Evolutionary conservation across 2,329 filamentous ascomycete genomes (phyloP), one percentile per base, ranked within the genome.

Genomic region (Microcyclosporella mali): DNA sequence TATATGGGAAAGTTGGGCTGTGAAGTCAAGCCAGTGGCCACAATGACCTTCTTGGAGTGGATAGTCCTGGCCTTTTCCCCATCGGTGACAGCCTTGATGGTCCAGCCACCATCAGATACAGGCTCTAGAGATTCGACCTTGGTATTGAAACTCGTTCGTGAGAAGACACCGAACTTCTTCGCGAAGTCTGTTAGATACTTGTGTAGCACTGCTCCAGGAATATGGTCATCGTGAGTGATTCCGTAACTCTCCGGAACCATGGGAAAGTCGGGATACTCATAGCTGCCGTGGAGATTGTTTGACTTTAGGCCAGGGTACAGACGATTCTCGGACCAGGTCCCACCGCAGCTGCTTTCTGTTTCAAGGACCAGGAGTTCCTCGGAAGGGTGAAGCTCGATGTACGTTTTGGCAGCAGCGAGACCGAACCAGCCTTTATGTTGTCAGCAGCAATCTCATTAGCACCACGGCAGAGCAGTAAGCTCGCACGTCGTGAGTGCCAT

Each of bases 221-320:
- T 76, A 57, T 84, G 79, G 39, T 81, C 59, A 12, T 74, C 75
- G 6, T 61, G 53, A 38, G 70, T 67, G 30, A 75, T 69, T 17
- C 62, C 67, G 44, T 71, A 71, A 4, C 68, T 51, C 2, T 63
- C 64, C 1, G 54, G 49, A 3, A 58, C 60, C 79, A 89, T 83
- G 14, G 83, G 82, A 46, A 85, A 86, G 54, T 87, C 85, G 0
- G 79, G 78, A 55, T 77, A 88, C 60, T 89, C 82, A 52, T 82
- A 86, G 0, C 78, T 83, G 2, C 84, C 84, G 9, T 82, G 61
- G 59, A 86, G 74, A 56, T 88, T 88, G 63, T 90, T 89, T 40
- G 77, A 81, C 55, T 80, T 84, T 37, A 90, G 71, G 1, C 78
- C 79, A 0, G 79, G 76, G 59, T 88, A 84, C 1, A 87, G 64